phyloP scores from a whole-genome alignment of 2,329 filamentous ascomycete species.

The Dactylellina drechsleri region DNA sequence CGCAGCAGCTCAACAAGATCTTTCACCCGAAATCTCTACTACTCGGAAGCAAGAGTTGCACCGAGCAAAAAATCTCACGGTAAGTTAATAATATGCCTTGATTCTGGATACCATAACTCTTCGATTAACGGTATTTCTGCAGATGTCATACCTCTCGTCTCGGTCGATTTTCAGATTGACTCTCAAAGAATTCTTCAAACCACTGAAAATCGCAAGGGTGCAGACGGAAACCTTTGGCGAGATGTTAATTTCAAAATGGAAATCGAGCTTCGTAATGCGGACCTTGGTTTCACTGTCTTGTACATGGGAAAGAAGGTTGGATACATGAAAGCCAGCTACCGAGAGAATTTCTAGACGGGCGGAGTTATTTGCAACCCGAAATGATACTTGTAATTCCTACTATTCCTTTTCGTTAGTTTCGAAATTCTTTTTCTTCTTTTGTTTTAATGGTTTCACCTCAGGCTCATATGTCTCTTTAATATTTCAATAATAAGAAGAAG shows the following conservation, averaged over 20 bases:
- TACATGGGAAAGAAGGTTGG: conserved; percentile 16
- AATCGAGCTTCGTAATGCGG: conserved; percentile 9
- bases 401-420: no score
- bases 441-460: no score
- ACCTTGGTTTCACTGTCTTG: conserved; percentile 10
- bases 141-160: not conserved
- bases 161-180: conserved; percentile 11
- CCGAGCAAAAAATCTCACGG: not conserved
- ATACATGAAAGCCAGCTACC: conserved; percentile 8
- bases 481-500: no score
- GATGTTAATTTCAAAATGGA: conserved; percentile 12
- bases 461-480: no score
- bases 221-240: not conserved
- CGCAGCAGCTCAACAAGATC: not conserved
- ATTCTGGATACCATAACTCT: not conserved
- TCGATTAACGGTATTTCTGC: not conserved
- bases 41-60: not conserved
- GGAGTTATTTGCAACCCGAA: not conserved
- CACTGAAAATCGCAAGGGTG: not conserved
- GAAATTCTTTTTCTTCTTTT: no score
- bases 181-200: not conserved
- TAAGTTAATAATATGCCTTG: not conserved
- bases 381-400: no score
- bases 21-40: conserved; percentile 6
- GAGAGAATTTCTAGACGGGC: not conserved